Percentiles rank a stretch among this genome's conserved stretches.
phyloP scores from a whole-genome alignment of 371 early-diverging fungal species.

The Mortierella sp. region DNA sequence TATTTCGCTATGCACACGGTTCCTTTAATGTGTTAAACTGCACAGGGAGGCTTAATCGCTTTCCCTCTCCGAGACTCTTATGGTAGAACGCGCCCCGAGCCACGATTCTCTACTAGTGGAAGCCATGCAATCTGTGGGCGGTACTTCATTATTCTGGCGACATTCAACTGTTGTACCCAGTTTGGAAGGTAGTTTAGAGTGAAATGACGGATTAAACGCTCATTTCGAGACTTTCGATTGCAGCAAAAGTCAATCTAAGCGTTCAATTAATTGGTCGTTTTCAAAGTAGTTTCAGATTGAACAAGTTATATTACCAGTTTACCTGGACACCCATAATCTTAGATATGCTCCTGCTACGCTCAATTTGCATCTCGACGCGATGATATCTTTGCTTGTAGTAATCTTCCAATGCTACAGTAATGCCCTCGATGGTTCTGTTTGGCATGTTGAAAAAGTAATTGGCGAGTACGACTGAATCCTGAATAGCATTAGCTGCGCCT shows the following conservation, averaged over 20 bases:
- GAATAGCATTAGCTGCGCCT: constrained; percentile 22
- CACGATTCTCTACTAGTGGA: constrained; percentile 9
- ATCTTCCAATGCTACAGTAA: constrained; percentile 9
- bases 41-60: no score
- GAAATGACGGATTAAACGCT: constrained; percentile 14
- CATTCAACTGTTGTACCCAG: neutral
- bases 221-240: constrained; percentile 1
- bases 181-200: constrained; percentile 16
- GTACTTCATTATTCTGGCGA: constrained; percentile 11
- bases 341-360: constrained; percentile 6
- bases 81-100: constrained; percentile 4
- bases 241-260: neutral
- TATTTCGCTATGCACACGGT: no score
- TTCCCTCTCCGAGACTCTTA: neutral
- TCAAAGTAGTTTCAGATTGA: no score
- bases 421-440: neutral
- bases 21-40: no score
- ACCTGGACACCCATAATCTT: constrained; percentile 12
- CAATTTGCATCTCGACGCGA: neutral
- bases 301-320: no score
- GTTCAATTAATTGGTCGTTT: neutral
- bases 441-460: constrained; percentile 6
- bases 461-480: constrained; percentile 16
- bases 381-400: constrained; percentile 13
- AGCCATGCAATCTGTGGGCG: constrained; percentile 19